Conservation (phyloP, 768 basidiomycete species). For the Cystobasidium onofrii region DNA sequence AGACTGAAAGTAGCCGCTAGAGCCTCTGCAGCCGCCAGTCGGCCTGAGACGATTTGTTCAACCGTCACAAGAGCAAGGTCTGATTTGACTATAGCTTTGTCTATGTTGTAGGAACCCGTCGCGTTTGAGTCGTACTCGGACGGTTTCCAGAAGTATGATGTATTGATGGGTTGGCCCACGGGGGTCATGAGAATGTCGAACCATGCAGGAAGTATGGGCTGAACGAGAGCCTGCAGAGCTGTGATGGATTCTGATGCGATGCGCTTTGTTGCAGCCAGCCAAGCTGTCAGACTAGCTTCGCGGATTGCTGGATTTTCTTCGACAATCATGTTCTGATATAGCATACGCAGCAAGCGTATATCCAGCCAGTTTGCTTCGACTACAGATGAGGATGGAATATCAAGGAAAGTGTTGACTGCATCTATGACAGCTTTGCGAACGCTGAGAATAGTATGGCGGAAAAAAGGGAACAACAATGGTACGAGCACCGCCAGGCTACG, state of each 20-base stretch:
- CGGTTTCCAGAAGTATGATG: constrained; percentile 54
- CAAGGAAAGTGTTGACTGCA: constrained; percentile 77
- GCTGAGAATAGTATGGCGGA: constrained; percentile 88
- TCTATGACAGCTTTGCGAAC: constrained; percentile 89
- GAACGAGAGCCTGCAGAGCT: constrained; percentile 46
- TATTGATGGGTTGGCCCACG: constrained; percentile 66
- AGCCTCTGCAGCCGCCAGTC: constrained; percentile 68
- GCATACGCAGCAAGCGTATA: constrained; percentile 64
- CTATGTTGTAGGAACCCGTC: constrained; percentile 68
- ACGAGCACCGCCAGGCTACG: constrained; percentile 71
- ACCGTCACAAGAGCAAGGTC: constrained; percentile 72
- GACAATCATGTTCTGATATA: constrained; percentile 87
- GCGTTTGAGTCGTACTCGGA: constrained; percentile 45
- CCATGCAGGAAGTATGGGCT: constrained; percentile 51
- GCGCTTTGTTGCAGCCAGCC: constrained; percentile 48
- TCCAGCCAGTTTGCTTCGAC: constrained; percentile 71
- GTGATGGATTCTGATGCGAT: neutral
- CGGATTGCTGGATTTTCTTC: constrained; percentile 85
- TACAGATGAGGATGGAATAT: constrained; percentile 51
- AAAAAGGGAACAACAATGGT: constrained; percentile 85
- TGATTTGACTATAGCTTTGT: constrained; percentile 88
- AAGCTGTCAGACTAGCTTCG: constrained; percentile 60
- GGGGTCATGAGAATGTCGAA: constrained; percentile 83
- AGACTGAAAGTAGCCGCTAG: constrained; percentile 61
- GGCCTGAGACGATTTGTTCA: constrained; percentile 68